Percentiles rank a stretch among this genome's conserved stretches.
Evolutionary conservation across 1,284 basidiomycete species (phyloP).

Genomic region (Cutaneotrichosporon arboriforme): DNA sequence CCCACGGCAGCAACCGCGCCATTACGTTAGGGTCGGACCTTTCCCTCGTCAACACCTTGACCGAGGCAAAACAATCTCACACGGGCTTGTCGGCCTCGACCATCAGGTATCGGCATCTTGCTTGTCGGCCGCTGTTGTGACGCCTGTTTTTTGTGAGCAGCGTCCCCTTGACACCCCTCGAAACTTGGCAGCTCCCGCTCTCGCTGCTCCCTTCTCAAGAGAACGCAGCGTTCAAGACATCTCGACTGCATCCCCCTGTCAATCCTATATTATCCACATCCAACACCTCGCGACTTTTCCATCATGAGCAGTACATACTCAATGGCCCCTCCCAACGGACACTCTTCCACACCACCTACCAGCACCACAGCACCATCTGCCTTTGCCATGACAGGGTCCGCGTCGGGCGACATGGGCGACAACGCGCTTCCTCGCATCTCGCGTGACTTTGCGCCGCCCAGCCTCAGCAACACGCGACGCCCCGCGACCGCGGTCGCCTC

Average conservation of each 20-base stretch:
- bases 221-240: background rate
- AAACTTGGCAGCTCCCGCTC: no score
- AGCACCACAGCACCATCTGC: background rate
- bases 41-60: no score
- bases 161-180: no score
- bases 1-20: no score
- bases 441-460: conserved; percentile 41
- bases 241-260: background rate
- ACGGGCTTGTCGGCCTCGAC: no score
- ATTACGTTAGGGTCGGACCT: no score
- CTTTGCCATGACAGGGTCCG: background rate
- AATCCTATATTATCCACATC: no score
- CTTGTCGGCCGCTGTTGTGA: no score
- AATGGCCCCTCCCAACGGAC: background rate
- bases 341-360: background rate
- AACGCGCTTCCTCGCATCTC: conserved; percentile 42
- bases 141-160: no score
- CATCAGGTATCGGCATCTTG: no score
- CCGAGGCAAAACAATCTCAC: no score
- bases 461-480: conserved; percentile 31
- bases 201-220: no score
- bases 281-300: background rate
- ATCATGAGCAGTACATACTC: background rate
- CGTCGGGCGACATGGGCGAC: background rate
- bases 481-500: conserved; percentile 43